Percentiles rank a stretch among this genome's conserved stretches.
Evolutionary conservation across 2,329 filamentous ascomycete genomes (phyloP).

Genomic region (Venturia pyrina): DNA sequence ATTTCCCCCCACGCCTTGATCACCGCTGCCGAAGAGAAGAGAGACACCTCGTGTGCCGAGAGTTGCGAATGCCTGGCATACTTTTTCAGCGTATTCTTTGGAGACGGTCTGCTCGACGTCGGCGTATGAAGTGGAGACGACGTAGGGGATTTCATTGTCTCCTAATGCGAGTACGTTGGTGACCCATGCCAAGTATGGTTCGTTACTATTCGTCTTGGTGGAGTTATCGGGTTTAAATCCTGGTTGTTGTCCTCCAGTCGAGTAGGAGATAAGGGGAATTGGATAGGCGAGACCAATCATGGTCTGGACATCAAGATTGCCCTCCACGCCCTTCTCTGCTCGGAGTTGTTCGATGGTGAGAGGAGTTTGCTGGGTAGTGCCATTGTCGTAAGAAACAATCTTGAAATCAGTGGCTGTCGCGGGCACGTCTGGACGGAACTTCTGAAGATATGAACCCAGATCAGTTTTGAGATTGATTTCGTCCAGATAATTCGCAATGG

Average conservation of each 20-base stretch:
- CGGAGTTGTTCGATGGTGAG: neutral
- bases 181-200: conserved; percentile 35
- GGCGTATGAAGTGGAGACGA: conserved; percentile 29
- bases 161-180: conserved; percentile 25
- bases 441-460: neutral
- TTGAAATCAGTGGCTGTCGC: neutral
- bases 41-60: conserved; percentile 31
- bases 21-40: conserved; percentile 30
- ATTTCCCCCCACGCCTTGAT: conserved; percentile 26
- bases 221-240: neutral
- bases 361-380: conserved; percentile 9
- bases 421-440: conserved; percentile 12
- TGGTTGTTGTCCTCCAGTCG: conserved; percentile 6
- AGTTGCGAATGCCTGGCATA: conserved; percentile 30
- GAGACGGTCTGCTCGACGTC: conserved; percentile 31
- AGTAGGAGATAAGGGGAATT: conserved; percentile 8
- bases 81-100: conserved; percentile 26
- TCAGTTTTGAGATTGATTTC: conserved; percentile 1
- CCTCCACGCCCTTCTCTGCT: neutral
- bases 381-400: conserved; percentile 13
- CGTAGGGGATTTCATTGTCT: conserved; percentile 25
- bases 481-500: conserved; percentile 10
- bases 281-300: conserved; percentile 12
- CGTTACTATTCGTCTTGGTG: conserved; percentile 30
- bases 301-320: conserved; percentile 11